phyloP scores from a whole-genome alignment of 176 grass and related monocot genomes.

The Hyparrhenia diplandra region DNA sequence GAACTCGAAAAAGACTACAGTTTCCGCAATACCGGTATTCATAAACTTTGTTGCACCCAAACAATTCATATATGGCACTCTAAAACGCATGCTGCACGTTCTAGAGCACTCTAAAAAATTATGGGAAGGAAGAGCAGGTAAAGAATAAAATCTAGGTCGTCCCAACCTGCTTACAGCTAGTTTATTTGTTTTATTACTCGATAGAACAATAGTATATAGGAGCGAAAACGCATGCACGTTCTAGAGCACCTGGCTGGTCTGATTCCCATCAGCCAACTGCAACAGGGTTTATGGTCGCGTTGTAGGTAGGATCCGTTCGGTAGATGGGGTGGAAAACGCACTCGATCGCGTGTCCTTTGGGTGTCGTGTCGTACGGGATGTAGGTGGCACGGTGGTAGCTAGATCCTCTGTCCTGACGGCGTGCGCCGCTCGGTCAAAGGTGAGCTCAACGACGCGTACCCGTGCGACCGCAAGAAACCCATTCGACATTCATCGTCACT shows the following conservation, averaged over 20 bases:
- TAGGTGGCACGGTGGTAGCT: background rate
- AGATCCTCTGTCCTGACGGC: background rate
- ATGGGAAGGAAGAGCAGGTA: too few relatives aligned
- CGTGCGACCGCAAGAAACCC: background rate
- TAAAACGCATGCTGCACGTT: too few relatives aligned
- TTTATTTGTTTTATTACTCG: background rate
- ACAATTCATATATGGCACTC: too few relatives aligned
- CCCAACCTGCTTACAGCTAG: too few relatives aligned
- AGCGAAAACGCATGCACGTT: background rate
- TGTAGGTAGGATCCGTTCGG: background rate
- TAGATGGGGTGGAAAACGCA: background rate
- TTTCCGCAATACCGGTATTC: too few relatives aligned
- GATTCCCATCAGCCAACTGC: background rate
- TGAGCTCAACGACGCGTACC: slow-evolving; percentile 8
- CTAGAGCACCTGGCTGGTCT: background rate
- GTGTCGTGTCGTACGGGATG: background rate
- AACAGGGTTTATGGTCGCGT: background rate
- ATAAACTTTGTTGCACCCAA: too few relatives aligned
- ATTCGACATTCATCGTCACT: too few relatives aligned
- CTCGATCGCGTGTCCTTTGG: too few relatives aligned
- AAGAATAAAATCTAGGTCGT: too few relatives aligned
- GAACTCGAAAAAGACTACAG: too few relatives aligned
- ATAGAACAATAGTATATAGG: background rate
- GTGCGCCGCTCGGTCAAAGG: background rate
- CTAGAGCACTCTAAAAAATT: too few relatives aligned